Conservation (phyloP, 2,329 filamentous ascomycete species). For the Periconia sp. region DNA sequence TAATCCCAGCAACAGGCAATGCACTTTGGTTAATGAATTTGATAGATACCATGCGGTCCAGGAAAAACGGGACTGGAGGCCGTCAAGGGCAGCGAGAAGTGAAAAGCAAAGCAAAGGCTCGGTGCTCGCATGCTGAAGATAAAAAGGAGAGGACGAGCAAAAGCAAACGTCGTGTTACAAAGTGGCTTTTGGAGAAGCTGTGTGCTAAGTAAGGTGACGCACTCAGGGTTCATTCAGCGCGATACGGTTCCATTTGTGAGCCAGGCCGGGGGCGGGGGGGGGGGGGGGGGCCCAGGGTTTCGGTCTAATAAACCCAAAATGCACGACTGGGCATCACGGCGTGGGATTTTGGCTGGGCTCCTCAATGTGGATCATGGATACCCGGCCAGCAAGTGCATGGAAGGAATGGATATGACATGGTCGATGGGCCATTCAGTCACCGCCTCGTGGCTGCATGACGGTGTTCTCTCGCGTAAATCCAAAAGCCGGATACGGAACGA, state of each 20-base stretch:
- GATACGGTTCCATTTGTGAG: constrained; percentile 15
- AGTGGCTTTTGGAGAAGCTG: constrained; percentile 28
- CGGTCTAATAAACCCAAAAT: constrained; percentile 2
- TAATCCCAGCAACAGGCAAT: constrained; percentile 20
- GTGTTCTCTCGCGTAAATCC: neutral
- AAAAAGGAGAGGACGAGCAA: constrained; percentile 21
- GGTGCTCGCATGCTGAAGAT: constrained; percentile 41
- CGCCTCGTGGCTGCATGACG: constrained; percentile 24
- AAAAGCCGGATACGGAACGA: too few species aligned
- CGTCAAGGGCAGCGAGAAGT: constrained; percentile 23
- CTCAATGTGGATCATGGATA: constrained; percentile 3
- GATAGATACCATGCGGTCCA: constrained; percentile 28
- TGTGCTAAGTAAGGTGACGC: constrained; percentile 29
- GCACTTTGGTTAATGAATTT: constrained; percentile 38
- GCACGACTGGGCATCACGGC: constrained; percentile 26
- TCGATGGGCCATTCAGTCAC: constrained; percentile 28
- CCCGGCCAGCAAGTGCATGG: constrained; percentile 8
- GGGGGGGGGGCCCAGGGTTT: constrained; percentile 7
- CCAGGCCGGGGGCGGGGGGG: too few species aligned
- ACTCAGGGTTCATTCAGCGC: constrained; percentile 23
- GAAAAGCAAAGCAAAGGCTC: constrained; percentile 30
- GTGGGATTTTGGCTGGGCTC: constrained; percentile 16
- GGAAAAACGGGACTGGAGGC: constrained; percentile 18
- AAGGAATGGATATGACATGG: constrained; percentile 11
- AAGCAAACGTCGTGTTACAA: constrained; percentile 34